Evolutionary conservation across 78 protist species (phyloP), one percentile per base, ranked within the genome.

Genomic region (Dictyostelium discoideum): DNA sequence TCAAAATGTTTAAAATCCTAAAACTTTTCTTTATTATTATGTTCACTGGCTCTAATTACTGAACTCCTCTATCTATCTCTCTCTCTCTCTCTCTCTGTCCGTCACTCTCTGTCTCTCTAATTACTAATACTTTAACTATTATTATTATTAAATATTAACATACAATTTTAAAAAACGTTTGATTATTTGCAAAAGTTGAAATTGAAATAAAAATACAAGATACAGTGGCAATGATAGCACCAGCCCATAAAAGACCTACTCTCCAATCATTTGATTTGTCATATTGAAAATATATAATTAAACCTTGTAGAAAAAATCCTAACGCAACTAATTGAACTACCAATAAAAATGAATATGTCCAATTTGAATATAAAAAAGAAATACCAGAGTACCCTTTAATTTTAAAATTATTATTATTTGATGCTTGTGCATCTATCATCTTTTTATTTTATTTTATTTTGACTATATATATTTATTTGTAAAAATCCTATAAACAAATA

Each of bases 171-270:
- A 83, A 18, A 7, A 57, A 57, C 29, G 32, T 11, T 37, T 3
- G n/a, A 83, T 44, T n/a, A 83, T 60, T 57, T 83, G 76, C 63
- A 83, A 83, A 57, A 9, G 72, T n/a, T 60, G 87, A 83, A 26
- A 57, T 60, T 5, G 87, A 57, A 32, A 83, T 57, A 83, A 42
- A 83, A 32, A 83, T 57, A 83, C 77, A 26, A 60, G 60, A 16
- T 37, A 83, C 22, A 11, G 76, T 83, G 0, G 76, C 18, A 63
- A 29, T 14, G 6, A 83, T 74, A 42, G 87, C 2, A 16, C 57
- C 76, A 32, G 39, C 20, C 87, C 87, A 83, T 16, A 83, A 22
- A 18, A 83, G 29, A 13, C 76, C 46, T 37, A 83, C 9, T 83
- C 87, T 83, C 60, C 37, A 83, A 83, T 83, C 87, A 4, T 29